These are phyloP conservation scores for Nicotiana obtusifolia DNA, from an alignment of 257 asterid species.

Conservation along the genomic window DNA sequence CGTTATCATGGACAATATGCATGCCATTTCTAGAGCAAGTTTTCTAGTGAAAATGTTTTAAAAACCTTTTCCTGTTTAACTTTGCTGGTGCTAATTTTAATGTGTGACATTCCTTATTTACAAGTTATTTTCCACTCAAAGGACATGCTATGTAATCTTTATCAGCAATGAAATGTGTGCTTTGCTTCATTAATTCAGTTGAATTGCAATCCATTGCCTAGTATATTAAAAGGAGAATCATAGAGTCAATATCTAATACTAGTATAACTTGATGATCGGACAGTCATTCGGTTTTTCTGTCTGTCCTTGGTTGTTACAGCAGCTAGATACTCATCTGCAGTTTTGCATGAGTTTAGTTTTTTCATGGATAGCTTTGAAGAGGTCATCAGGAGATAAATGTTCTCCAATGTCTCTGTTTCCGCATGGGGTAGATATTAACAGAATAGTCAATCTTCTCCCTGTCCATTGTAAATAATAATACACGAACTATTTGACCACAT, in stretches of 20 bases:
- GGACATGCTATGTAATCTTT: neutral
- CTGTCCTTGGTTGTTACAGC: neutral
- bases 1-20: neutral
- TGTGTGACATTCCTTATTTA: neutral
- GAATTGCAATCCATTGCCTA: neutral
- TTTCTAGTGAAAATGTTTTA: neutral
- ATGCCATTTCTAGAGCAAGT: neutral
- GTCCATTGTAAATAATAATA: neutral
- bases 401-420: no score
- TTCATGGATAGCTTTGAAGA: neutral
- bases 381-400: neutral
- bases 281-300: neutral
- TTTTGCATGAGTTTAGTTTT: neutral
- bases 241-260: neutral
- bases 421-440: no score
- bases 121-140: neutral
- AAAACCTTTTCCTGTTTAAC: neutral
- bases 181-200: neutral
- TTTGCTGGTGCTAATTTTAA: neutral
- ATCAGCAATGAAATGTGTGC: neutral
- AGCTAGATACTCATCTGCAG: neutral
- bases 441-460: no score
- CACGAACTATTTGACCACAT: neutral
- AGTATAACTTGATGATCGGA: conserved; percentile 7
- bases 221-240: neutral